Evolutionary conservation across 192 early-diverging fungal species (phyloP), one percentile per base, ranked within the genome.

Genomic region (Backusella tuberculispora): DNA sequence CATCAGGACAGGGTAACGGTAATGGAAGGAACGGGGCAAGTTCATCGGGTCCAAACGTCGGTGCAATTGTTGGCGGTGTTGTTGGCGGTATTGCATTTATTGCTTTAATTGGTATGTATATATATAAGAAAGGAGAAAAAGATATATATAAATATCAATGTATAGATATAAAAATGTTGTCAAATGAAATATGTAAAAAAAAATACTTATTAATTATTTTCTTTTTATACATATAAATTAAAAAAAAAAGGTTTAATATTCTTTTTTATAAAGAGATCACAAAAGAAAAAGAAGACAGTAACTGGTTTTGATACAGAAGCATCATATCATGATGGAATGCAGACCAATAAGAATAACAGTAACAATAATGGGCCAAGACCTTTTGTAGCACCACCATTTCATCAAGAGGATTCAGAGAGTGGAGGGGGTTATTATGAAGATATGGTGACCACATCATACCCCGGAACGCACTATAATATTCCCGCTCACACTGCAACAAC

Each of bases 81-180:
- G 43, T 69, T 29, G 67, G 67, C 5, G 67, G 67, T 10, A 21
- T 69, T 46, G 26, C 44, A 47, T 69, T 69, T 44, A 69, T 69
- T 69, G 44, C 67, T 46, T 69, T 69, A 34, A 44, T 69, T 45
- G 67, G 67, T 69, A 47, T 38, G 63, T 38, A 65, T n/a, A 26
- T 14, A 46, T 14, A 46, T 21, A 26, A 56, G 12, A 56, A 56
- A 19, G n/a, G n/a, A 53, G 48, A 19, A 48, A 48, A 0, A 2
- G 29, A 0, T 34, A 34, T 34, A 34, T 34, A 1, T 34, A 34
- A 34, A 34, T n/a, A n/a, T n/a, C n/a, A n/a, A 47, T 14, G 46
- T 12, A 47, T 48, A 17, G 5, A 17, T 50, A 50, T 19, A 50
- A 50, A 50, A 50, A 50, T 19, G 48, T 50, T 50, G 48, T 50